Percentiles rank a stretch among this genome's conserved stretches.
Conservation (phyloP, 2,329 filamentous ascomycete genomes). For the Colletotrichum tofieldiae region DNA sequence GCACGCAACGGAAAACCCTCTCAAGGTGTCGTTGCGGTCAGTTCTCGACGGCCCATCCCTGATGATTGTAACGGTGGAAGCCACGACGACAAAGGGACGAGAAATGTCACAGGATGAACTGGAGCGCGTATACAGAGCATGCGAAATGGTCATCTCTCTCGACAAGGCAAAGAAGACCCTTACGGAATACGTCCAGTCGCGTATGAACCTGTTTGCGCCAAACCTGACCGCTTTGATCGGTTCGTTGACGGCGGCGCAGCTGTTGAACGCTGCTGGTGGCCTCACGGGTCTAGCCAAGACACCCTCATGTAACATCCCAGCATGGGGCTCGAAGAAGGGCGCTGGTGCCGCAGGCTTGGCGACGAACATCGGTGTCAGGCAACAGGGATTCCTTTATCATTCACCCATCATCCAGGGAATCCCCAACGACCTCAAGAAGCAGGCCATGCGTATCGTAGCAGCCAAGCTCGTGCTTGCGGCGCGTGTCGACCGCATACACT, state of each 20-base stretch:
- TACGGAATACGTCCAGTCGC: conserved; percentile 95
- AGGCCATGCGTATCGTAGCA: conserved; percentile 95
- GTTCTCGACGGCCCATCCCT: conserved; percentile 91
- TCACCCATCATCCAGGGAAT: conserved; percentile 91
- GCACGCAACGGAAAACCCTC: conserved; percentile 82
- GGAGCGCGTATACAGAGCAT: conserved; percentile 81
- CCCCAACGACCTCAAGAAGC: conserved; percentile 86
- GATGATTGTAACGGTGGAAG: conserved; percentile 97
- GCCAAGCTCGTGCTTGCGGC: conserved; percentile 96
- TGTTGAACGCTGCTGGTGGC: conserved; percentile 95
- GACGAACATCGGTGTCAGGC: conserved; percentile 90
- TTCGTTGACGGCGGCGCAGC: conserved; percentile 92
- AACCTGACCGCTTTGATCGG: conserved; percentile 94
- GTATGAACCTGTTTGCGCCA: conserved; percentile 96
- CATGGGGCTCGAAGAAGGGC: conserved; percentile 91
- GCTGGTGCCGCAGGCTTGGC: conserved; percentile 83
- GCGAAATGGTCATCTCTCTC: conserved; percentile 89
- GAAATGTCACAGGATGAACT: conserved; percentile 84
- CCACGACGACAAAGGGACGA: conserved; percentile 88
- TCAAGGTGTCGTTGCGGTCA: conserved; percentile 81
- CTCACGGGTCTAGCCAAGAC: conserved; percentile 91
- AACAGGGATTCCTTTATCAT: conserved; percentile 94
- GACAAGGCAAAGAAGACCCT: conserved; percentile 89
- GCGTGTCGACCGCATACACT: conserved; percentile 89
- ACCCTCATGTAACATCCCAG: conserved; percentile 92